Conservation (phyloP, 345 rosid genomes). For the Hirschfeldia incana region DNA sequence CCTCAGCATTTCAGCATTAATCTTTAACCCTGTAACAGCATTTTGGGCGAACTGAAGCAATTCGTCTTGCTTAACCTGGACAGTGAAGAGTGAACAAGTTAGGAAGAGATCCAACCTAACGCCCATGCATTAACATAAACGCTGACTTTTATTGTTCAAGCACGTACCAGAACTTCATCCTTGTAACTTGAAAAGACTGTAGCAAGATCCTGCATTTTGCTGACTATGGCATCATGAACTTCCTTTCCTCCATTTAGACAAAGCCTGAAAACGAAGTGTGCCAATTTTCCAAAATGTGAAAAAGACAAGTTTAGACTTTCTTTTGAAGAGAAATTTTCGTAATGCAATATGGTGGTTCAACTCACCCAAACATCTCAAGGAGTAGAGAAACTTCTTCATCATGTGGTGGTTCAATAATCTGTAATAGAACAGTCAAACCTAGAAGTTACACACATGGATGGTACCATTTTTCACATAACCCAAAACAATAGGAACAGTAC, state of each 20-base stretch:
- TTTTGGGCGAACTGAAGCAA: slow-evolving; percentile 90
- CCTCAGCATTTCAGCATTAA: slow-evolving; percentile 76
- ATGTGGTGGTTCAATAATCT: slow-evolving; percentile 95
- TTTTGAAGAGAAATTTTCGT: neutral
- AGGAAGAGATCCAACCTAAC: slow-evolving; percentile 26
- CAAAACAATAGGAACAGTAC: slow-evolving; percentile 6
- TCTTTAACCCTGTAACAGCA: slow-evolving; percentile 85
- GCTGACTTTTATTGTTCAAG: slow-evolving; percentile 17
- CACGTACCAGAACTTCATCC: slow-evolving; percentile 93
- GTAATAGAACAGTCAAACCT: slow-evolving; percentile 33
- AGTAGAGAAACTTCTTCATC: slow-evolving; percentile 90
- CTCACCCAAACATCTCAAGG: slow-evolving; percentile 85
- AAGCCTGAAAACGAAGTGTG: slow-evolving; percentile 47
- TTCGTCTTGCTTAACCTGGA: slow-evolving; percentile 93
- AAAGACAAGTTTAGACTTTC: too few relatives aligned
- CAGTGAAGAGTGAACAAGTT: neutral
- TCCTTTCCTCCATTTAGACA: slow-evolving; percentile 94
- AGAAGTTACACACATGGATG: slow-evolving; percentile 5
- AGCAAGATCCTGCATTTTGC: slow-evolving; percentile 94
- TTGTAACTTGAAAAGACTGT: slow-evolving; percentile 73
- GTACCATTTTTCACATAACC: slow-evolving; percentile 14
- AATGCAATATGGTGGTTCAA: slow-evolving; percentile 6
- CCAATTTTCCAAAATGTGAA: neutral
- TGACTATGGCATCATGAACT: slow-evolving; percentile 87
- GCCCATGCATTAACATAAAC: neutral